Conservation (phyloP, 106 monocot species). For the Dactylorhiza incarnata region DNA sequence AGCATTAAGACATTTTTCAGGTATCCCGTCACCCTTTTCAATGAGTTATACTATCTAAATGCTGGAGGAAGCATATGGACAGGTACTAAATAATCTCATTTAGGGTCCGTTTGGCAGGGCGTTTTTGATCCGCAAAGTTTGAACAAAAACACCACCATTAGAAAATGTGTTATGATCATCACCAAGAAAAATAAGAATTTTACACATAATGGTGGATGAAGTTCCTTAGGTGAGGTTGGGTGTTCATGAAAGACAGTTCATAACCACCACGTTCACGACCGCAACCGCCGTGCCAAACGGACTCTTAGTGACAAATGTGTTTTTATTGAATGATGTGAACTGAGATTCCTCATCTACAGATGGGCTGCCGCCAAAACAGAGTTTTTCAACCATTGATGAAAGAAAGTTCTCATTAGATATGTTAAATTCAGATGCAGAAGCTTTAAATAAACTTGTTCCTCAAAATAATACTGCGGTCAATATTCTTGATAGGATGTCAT, state of each 20-base stretch:
- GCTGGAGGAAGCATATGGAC: conserved; percentile 98
- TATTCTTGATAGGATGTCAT: conserved; percentile 66
- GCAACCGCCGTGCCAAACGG: too few relatives aligned
- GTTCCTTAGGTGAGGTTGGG: too few relatives aligned
- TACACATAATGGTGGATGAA: too few relatives aligned
- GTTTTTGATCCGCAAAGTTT: too few relatives aligned
- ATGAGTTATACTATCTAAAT: conserved; percentile 96
- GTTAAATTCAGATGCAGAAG: conserved; percentile 8
- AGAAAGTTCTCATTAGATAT: conserved; percentile 58
- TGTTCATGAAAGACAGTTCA: neutral
- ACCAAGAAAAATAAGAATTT: too few relatives aligned
- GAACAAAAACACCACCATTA: too few relatives aligned
- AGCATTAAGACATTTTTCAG: conserved; percentile 23
- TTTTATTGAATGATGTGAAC: neutral
- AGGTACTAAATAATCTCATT: conserved; percentile 27
- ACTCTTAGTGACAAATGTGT: neutral
- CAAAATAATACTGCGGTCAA: conserved; percentile 26
- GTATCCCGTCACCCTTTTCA: conserved; percentile 91
- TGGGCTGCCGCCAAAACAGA: conserved; percentile 64
- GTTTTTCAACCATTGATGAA: conserved; percentile 40
- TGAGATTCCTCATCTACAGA: conserved; percentile 32
- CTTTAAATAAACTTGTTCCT: neutral
- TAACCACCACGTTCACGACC: neutral
- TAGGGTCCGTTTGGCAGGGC: too few relatives aligned
- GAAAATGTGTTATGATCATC: too few relatives aligned